Base-by-base conservation (phyloP, 495 filamentous ascomycete genomes). In the Aspergillus haitiensis region DNA sequence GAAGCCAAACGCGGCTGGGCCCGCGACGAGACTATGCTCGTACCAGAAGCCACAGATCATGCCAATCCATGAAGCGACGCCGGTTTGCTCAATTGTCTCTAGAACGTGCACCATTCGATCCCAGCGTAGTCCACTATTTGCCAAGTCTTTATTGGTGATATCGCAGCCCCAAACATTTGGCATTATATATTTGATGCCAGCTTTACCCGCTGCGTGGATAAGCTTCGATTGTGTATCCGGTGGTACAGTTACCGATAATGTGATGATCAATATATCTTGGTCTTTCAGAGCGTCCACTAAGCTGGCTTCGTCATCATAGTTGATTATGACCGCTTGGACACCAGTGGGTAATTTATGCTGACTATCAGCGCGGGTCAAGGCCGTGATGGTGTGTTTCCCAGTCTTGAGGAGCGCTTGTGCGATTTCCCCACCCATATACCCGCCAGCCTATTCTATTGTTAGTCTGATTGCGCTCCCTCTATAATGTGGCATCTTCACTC, bases 221-320 rank as follows among this genome's bases (percentile, higher is more conserved):
- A 90, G 74, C 47, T 76, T 72, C 33, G 52, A 51, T 13, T 86
- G 78, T 1, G 69, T 73, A 2, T 77, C 75, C 5, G 60, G 63
- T 0, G 80, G 71, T 0, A 77, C 77, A 1, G 16, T 58, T 6
- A 72, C 68, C n/a, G 55, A 49, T 58, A 89, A 64, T 6, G 82
- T 85, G 65, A 88, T 86, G 64, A 89, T 72, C n/a, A 90, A 73
- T 37, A 74, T 78, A 27, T 86, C 76, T 56, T 84, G 80, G 61
- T 75, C 80, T 58, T 67, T 64, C 8, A 86, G 76, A 2, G 79
- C 81, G 5, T 63, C 63, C 7, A 81, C 73, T 31, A 86, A 62
- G 39, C 75, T 69, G 10, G 65, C 60, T 4, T 65, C 66, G 56
- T 81, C 65, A 63, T 73, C 66, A 67, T 86, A 85, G 70, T 84